A percentile compares a stretch with the other conserved stretches of the same genome.
These are phyloP conservation scores for Crithidia acanthocephali DNA, from an alignment of 208 protist genomes.

Conservation along the genomic window DNA sequence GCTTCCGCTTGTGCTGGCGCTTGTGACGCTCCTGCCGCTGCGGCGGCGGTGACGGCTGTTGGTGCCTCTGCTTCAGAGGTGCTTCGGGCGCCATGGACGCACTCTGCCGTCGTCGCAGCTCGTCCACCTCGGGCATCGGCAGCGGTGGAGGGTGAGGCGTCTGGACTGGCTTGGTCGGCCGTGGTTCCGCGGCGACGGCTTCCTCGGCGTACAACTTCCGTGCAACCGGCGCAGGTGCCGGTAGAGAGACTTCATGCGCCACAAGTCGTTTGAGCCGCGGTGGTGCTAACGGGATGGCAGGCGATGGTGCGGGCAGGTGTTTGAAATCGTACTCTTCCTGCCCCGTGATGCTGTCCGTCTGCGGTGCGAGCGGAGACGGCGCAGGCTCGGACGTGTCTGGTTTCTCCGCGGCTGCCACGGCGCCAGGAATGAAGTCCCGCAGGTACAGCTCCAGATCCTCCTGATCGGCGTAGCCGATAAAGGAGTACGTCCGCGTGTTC, in stretches of 20 bases:
- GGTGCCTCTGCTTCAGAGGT: not conserved
- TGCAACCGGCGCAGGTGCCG: not conserved
- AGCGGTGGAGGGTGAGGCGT: not conserved
- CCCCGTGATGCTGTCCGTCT: not conserved
- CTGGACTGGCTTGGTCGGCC: not conserved
- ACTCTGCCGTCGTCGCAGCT: not conserved
- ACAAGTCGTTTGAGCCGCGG: not conserved
- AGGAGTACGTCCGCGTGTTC: not conserved
- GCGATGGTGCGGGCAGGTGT: constrained; percentile 8
- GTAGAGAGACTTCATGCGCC: not conserved
- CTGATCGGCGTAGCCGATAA: not conserved
- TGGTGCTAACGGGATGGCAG: not conserved
- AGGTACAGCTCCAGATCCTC: constrained; percentile 9
- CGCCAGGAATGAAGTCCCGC: not conserved
- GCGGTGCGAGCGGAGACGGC: not conserved
- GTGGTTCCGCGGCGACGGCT: not conserved
- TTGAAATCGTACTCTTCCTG: constrained; percentile 15
- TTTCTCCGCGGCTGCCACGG: too few relatives aligned
- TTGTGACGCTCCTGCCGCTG: too few relatives aligned
- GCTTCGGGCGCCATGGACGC: not conserved
- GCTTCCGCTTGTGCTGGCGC: too few relatives aligned
- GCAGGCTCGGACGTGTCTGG: not conserved
- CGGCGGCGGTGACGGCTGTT: not conserved
- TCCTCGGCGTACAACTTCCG: not conserved
- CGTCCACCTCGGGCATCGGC: not conserved